Evolutionary conservation across 345 rosid species (phyloP).

Genomic region (Euphorbia peplus): DNA sequence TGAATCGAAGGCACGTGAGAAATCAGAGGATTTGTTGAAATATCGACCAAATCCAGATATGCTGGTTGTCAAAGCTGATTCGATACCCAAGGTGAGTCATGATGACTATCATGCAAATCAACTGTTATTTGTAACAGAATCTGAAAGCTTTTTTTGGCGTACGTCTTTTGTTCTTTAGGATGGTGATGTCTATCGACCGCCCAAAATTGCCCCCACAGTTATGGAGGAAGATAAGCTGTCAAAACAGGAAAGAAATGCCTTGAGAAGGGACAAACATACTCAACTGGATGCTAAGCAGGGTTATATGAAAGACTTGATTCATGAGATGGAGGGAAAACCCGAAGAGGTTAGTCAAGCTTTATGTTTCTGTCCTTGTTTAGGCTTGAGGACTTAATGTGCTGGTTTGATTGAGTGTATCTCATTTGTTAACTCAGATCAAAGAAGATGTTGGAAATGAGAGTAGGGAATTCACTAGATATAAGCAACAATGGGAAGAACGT

Average conservation of each 20-base stretch:
- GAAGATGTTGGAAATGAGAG: conserved; percentile 68
- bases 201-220: conserved; percentile 66
- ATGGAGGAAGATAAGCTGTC: conserved; percentile 80
- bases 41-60: conserved; percentile 83
- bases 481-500: conserved; percentile 59
- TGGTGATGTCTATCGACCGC: conserved; percentile 58
- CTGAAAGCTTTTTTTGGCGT: conserved; percentile 17
- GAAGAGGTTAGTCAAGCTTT: conserved; percentile 57
- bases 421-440: conserved; percentile 48
- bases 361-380: conserved; percentile 5
- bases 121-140: conserved; percentile 3
- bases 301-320: conserved; percentile 63
- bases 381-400: conserved; percentile 3
- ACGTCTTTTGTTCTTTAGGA: conserved; percentile 36
- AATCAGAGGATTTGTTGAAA: conserved; percentile 60
- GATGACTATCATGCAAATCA: not conserved
- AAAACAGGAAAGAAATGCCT: conserved; percentile 61
- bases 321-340: conserved; percentile 79
- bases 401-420: conserved; percentile 13
- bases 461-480: conserved; percentile 54
- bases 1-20: conserved; percentile 31
- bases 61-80: conserved; percentile 51
- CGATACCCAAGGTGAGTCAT: conserved; percentile 35
- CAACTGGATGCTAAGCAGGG: conserved; percentile 51
- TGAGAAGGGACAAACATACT: conserved; percentile 65